Conservation (phyloP, 2,329 filamentous ascomycete species). For the Lachnellula subtilissima region DNA sequence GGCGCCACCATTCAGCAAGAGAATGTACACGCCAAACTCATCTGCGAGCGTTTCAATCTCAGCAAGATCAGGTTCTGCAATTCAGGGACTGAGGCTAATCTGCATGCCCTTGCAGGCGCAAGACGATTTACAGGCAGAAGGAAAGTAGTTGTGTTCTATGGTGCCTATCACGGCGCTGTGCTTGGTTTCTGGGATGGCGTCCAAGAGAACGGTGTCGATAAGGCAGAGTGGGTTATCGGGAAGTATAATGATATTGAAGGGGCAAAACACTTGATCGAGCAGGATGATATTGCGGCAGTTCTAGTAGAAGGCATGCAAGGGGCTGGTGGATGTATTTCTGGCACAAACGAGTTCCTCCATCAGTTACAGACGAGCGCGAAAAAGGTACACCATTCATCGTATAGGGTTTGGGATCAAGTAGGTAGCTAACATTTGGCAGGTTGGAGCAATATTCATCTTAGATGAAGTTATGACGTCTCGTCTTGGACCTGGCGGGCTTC, state of each 20-base stretch:
- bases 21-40: slow-evolving; percentile 43
- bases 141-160: slow-evolving; percentile 23
- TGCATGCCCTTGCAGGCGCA: slow-evolving; percentile 48
- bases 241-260: slow-evolving; percentile 55
- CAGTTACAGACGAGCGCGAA: slow-evolving; percentile 5
- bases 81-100: slow-evolving; percentile 61
- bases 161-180: slow-evolving; percentile 24
- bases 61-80: slow-evolving; percentile 56
- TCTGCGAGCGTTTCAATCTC: slow-evolving; percentile 1
- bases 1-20: slow-evolving; percentile 51
- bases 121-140: slow-evolving; percentile 16
- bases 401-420: neutral
- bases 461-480: slow-evolving; percentile 70
- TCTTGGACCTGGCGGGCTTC: slow-evolving; percentile 47
- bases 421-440: slow-evolving; percentile 16
- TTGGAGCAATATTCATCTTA: slow-evolving; percentile 56
- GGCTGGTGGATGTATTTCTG: slow-evolving; percentile 53
- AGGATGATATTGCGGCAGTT: slow-evolving; percentile 44
- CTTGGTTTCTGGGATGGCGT: slow-evolving; percentile 45
- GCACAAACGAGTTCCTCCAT: slow-evolving; percentile 20
- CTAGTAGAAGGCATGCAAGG: slow-evolving; percentile 65
- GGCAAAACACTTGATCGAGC: slow-evolving; percentile 38
- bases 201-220: slow-evolving; percentile 20
- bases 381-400: too few species aligned
- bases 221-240: slow-evolving; percentile 41